These are phyloP conservation scores for Alternaria burnsii DNA, from an alignment of 2,329 filamentous ascomycete species.

Conservation along the genomic window DNA sequence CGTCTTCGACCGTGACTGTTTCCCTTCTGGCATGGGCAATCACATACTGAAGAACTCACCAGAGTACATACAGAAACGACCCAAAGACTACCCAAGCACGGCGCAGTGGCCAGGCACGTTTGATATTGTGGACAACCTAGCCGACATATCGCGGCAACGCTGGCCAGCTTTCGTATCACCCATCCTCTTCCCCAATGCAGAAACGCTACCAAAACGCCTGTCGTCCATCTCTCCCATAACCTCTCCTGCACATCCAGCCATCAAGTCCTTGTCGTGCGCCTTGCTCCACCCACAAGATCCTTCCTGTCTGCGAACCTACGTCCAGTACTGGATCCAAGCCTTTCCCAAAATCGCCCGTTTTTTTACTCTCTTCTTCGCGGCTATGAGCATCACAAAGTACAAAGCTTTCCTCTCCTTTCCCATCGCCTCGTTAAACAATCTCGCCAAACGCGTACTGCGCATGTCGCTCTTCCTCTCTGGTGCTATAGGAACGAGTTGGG, in stretches of 20 bases:
- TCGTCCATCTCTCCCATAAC: slow-evolving; percentile 77
- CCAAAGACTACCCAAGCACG: slow-evolving; percentile 70
- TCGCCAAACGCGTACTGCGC: slow-evolving; percentile 75
- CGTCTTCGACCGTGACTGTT: slow-evolving; percentile 62
- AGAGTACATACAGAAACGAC: slow-evolving; percentile 79
- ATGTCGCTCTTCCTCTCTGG: slow-evolving; percentile 82
- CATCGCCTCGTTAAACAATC: slow-evolving; percentile 68
- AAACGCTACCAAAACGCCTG: slow-evolving; percentile 72
- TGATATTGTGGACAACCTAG: slow-evolving; percentile 82
- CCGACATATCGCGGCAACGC: slow-evolving; percentile 78
- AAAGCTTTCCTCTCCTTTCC: slow-evolving; percentile 74
- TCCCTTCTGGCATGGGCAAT: slow-evolving; percentile 65
- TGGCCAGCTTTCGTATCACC: slow-evolving; percentile 92
- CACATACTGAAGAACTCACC: slow-evolving; percentile 76
- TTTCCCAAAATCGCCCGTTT: slow-evolving; percentile 82
- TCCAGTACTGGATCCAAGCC: slow-evolving; percentile 85
- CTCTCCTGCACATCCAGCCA: slow-evolving; percentile 84
- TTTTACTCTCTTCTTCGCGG: slow-evolving; percentile 77
- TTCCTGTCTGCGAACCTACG: slow-evolving; percentile 84
- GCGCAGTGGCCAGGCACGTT: slow-evolving; percentile 78
- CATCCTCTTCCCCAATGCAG: slow-evolving; percentile 78
- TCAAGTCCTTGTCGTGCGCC: slow-evolving; percentile 85
- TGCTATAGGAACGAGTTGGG: slow-evolving; percentile 88
- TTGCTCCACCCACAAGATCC: slow-evolving; percentile 87
- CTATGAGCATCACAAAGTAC: slow-evolving; percentile 74